Conservation (phyloP, 73 alveolate genomes). For the Stentor coeruleus region DNA sequence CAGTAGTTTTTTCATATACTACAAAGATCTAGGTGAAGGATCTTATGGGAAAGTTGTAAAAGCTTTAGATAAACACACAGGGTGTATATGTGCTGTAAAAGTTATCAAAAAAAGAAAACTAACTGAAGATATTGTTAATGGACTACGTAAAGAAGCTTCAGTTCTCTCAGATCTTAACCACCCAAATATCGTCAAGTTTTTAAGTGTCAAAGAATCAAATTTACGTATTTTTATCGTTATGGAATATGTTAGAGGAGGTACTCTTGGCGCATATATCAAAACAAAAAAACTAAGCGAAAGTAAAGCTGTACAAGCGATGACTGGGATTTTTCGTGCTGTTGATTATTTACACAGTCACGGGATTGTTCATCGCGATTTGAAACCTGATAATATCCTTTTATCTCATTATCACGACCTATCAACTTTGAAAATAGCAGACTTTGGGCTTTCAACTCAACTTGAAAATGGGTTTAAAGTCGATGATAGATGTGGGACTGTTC, state of each 20-base stretch:
- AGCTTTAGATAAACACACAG: constrained; percentile 28
- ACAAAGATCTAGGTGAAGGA: constrained; percentile 31
- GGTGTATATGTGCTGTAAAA: constrained; percentile 24
- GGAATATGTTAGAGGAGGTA: constrained; percentile 80
- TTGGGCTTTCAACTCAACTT: constrained; percentile 67
- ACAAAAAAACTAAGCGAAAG: constrained; percentile 25
- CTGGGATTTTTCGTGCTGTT: constrained; percentile 34
- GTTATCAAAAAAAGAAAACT: constrained; percentile 28
- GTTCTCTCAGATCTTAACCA: constrained; percentile 32
- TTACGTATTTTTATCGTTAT: constrained; percentile 53
- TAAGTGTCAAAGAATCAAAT: constrained; percentile 36
- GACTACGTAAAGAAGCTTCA: constrained; percentile 27
- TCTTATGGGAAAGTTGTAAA: constrained; percentile 41
- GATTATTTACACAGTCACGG: constrained; percentile 37
- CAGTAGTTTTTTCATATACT: constrained; percentile 13
- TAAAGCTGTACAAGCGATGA: constrained; percentile 34
- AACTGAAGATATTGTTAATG: constrained; percentile 5
- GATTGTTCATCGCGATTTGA: constrained; percentile 70
- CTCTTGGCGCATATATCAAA: constrained; percentile 40
- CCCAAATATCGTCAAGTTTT: constrained; percentile 38
- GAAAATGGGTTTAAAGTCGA: constrained; percentile 38
- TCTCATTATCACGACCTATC: constrained; percentile 41
- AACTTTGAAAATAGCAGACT: constrained; percentile 57
- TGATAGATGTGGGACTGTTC: constrained; percentile 54
- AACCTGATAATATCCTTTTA: constrained; percentile 68